Conservation (phyloP, 768 basidiomycete species). For the Chalciporus piperatus region DNA sequence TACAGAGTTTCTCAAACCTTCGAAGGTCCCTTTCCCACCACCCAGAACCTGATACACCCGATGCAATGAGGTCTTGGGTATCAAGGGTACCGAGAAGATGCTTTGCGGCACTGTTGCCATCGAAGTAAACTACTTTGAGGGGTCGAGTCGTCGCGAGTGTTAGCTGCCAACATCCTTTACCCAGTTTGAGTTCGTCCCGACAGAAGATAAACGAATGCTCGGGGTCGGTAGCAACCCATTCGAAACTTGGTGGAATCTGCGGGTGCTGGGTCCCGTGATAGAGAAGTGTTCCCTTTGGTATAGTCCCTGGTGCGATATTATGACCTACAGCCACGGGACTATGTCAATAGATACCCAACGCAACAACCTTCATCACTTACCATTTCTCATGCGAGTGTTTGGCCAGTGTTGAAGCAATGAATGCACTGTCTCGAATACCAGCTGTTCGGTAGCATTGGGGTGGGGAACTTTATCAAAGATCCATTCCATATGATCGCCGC, state of each 20-base stretch:
- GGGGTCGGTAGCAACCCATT: constrained; percentile 32
- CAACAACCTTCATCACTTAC: not conserved
- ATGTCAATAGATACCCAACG: no score
- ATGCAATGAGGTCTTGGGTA: constrained; percentile 34
- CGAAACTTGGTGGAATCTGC: constrained; percentile 21
- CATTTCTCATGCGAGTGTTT: constrained; percentile 32
- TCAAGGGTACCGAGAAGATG: constrained; percentile 32
- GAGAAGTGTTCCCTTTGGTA: constrained; percentile 32
- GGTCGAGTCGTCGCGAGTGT: constrained; percentile 16
- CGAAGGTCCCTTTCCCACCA: constrained; percentile 22
- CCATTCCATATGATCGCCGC: constrained; percentile 7
- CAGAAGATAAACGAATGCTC: constrained; percentile 40
- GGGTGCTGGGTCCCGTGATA: constrained; percentile 25
- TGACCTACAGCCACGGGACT: constrained; percentile 7
- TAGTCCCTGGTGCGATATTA: constrained; percentile 29
- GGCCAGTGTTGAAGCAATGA: constrained; percentile 34
- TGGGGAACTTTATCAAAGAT: constrained; percentile 16
- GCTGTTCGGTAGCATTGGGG: constrained; percentile 30
- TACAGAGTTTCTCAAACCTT: constrained; percentile 26
- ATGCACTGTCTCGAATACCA: constrained; percentile 26
- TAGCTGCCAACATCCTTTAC: constrained; percentile 15
- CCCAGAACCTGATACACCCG: constrained; percentile 25
- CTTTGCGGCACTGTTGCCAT: constrained; percentile 33
- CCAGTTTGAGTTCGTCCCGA: constrained; percentile 5
- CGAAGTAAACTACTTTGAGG: constrained; percentile 34